Percentiles rank a stretch among this genome's conserved stretches.
These are phyloP conservation scores for Penicillium nucicola DNA, from an alignment of 495 filamentous ascomycete genomes.

Conservation along the genomic window DNA sequence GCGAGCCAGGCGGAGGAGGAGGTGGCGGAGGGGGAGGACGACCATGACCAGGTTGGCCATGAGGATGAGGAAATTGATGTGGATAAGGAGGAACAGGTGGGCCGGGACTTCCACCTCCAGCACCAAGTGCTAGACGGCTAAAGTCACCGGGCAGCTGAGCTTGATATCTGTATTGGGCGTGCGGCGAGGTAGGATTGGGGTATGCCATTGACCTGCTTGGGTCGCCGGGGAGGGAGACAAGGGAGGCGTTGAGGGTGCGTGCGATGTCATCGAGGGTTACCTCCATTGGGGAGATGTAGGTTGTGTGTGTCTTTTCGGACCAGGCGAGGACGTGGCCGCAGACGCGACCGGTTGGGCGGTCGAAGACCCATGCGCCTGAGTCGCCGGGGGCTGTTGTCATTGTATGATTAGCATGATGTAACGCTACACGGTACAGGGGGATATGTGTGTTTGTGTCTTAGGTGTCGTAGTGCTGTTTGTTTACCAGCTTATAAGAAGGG, in stretches of 20 bases:
- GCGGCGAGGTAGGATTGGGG: slow-evolving; percentile 7
- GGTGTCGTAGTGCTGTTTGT: slow-evolving; percentile 8
- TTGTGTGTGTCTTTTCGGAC: slow-evolving; percentile 68
- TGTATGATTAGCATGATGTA: slow-evolving; percentile 19
- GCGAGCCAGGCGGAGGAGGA: slow-evolving; percentile 21
- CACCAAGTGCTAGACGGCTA: slow-evolving; percentile 15
- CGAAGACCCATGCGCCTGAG: slow-evolving; percentile 90
- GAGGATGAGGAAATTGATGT: slow-evolving; percentile 6
- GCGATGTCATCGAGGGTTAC: slow-evolving; percentile 81
- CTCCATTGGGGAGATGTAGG: slow-evolving; percentile 95
- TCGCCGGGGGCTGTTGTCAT: slow-evolving; percentile 68
- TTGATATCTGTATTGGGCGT: slow-evolving; percentile 19
- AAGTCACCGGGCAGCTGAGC: slow-evolving; percentile 35
- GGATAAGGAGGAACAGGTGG: slow-evolving; percentile 14
- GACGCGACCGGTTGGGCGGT: slow-evolving; percentile 72
- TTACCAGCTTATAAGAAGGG: slow-evolving; percentile 15
- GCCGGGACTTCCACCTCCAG: background rate
- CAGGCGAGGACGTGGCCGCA: slow-evolving; percentile 90
- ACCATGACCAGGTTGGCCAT: slow-evolving; percentile 3
- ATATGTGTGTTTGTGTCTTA: slow-evolving; percentile 2
- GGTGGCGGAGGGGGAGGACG: slow-evolving; percentile 16
- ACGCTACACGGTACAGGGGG: slow-evolving; percentile 21
- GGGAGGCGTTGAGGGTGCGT: slow-evolving; percentile 56
- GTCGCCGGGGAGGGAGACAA: slow-evolving; percentile 37
- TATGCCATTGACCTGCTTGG: slow-evolving; percentile 28